A percentile compares a stretch with the other conserved stretches of the same genome.
Evolutionary conservation across 2,329 filamentous ascomycete species (phyloP).

Genomic region (Cryphonectria nitschkei): DNA sequence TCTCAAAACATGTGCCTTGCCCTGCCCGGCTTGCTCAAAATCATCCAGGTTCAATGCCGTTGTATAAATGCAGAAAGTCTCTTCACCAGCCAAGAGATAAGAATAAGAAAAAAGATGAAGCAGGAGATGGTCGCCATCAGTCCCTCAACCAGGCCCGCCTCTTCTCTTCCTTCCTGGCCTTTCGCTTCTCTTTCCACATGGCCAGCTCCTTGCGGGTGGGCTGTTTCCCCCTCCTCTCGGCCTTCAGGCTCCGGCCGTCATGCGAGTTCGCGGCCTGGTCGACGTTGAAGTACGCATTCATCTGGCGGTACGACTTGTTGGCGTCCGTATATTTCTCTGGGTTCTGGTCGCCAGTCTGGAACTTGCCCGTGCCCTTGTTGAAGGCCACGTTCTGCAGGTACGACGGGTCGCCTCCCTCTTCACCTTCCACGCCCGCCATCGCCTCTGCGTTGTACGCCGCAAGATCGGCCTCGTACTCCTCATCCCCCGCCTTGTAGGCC

Average conservation of each 20-base stretch:
- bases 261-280: conserved; percentile 91
- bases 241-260: conserved; percentile 87
- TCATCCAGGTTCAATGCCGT: background rate
- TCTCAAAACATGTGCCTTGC: background rate
- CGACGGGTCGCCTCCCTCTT: conserved; percentile 50
- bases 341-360: conserved; percentile 69
- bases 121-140: conserved; percentile 48
- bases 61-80: conserved; percentile 1
- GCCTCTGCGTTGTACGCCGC: conserved; percentile 41
- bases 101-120: background rate
- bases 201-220: conserved; percentile 85
- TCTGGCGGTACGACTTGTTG: conserved; percentile 83
- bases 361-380: conserved; percentile 87
- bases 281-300: conserved; percentile 95
- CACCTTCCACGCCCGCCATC: conserved; percentile 42
- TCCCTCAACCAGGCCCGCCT: conserved; percentile 87
- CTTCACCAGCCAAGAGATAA: background rate
- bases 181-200: conserved; percentile 87
- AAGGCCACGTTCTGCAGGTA: conserved; percentile 78
- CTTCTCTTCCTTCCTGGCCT: conserved; percentile 92
- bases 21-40: background rate
- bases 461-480: conserved; percentile 38
- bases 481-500: conserved; percentile 46
- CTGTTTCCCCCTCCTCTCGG: conserved; percentile 85
- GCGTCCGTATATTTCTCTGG: conserved; percentile 84